Percentiles rank a stretch among this genome's conserved stretches.
These are phyloP conservation scores for Termitomyces sp. DNA, from an alignment of 768 basidiomycete genomes.

Conservation along the genomic window DNA sequence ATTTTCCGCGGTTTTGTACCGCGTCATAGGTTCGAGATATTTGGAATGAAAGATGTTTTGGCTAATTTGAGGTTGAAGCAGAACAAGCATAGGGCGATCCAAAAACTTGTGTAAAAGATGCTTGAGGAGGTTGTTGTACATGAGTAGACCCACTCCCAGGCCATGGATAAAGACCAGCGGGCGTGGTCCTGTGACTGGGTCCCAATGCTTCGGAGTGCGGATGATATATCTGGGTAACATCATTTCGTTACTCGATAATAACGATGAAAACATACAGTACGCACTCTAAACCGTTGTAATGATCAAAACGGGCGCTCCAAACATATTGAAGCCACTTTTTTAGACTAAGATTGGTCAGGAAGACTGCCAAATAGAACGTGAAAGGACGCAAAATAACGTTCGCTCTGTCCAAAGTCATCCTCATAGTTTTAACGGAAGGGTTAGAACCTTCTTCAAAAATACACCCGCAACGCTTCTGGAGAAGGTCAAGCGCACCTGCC, in stretches of 20 bases:
- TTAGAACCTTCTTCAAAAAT: slow-evolving; percentile 57
- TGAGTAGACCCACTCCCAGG: slow-evolving; percentile 76
- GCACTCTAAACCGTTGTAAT: slow-evolving; percentile 67
- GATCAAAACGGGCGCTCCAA: slow-evolving; percentile 38
- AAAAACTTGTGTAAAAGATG: slow-evolving; percentile 51
- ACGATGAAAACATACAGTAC: slow-evolving; percentile 14
- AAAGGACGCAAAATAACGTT: slow-evolving; percentile 66
- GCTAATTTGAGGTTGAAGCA: slow-evolving; percentile 80
- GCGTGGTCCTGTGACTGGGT: slow-evolving; percentile 45
- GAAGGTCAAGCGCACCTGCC: slow-evolving; percentile 51
- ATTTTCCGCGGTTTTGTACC: slow-evolving; percentile 49
- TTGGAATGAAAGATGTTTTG: slow-evolving; percentile 77
- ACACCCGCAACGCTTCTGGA: slow-evolving; percentile 71
- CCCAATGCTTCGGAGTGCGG: slow-evolving; percentile 65
- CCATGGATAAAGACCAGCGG: slow-evolving; percentile 88
- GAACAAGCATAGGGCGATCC: slow-evolving; percentile 70
- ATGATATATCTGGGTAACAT: slow-evolving; percentile 56
- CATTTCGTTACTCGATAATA: background rate
- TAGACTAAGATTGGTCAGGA: slow-evolving; percentile 41
- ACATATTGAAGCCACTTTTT: slow-evolving; percentile 36
- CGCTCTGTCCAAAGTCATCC: slow-evolving; percentile 76
- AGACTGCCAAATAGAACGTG: slow-evolving; percentile 52
- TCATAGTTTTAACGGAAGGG: slow-evolving; percentile 45
- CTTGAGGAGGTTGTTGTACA: slow-evolving; percentile 59
- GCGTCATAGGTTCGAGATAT: slow-evolving; percentile 68